Evolutionary conservation across 2,329 filamentous ascomycete species (phyloP).

Genomic region (Phoma herbarum): DNA sequence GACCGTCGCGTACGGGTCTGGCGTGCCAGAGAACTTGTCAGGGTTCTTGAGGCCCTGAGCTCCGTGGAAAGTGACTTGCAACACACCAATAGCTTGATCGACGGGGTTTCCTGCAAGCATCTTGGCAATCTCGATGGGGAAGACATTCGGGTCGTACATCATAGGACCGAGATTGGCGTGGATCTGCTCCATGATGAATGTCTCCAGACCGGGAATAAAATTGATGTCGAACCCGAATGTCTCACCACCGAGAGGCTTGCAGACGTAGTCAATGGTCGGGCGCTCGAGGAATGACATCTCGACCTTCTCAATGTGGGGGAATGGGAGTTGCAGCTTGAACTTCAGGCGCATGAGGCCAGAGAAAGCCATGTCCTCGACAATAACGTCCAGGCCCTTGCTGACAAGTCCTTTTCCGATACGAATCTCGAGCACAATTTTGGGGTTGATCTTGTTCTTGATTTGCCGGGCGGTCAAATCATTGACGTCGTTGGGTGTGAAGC

Average conservation of each 20-base stretch:
- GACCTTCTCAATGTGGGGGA: conserved; percentile 92
- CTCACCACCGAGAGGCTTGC: conserved; percentile 95
- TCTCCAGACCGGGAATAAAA: conserved; percentile 93
- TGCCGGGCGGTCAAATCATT: conserved; percentile 91
- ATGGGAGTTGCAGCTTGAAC: conserved; percentile 94
- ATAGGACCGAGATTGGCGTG: conserved; percentile 93
- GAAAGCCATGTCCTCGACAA: conserved; percentile 97
- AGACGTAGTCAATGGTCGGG: conserved; percentile 93
- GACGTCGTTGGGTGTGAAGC: conserved; percentile 95
- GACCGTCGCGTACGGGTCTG: conserved; percentile 87
- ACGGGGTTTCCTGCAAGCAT: conserved; percentile 94
- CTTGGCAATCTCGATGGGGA: conserved; percentile 98
- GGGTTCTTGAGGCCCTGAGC: conserved; percentile 93
- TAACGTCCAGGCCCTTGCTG: conserved; percentile 95
- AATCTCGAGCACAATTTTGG: conserved; percentile 94
- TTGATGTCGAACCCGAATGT: conserved; percentile 98
- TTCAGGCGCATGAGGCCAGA: conserved; percentile 96
- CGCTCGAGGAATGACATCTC: conserved; percentile 94
- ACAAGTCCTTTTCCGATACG: conserved; percentile 95
- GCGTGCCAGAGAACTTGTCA: conserved; percentile 89
- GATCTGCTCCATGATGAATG: conserved; percentile 94
- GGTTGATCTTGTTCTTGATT: conserved; percentile 94
- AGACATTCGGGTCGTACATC: conserved; percentile 98
- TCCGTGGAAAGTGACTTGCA: conserved; percentile 90
- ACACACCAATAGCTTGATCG: conserved; percentile 92